Percentiles rank a stretch among this genome's conserved stretches.
phyloP scores from a whole-genome alignment of 352 stramenopile species.

The Phytophthora hibernalis region DNA sequence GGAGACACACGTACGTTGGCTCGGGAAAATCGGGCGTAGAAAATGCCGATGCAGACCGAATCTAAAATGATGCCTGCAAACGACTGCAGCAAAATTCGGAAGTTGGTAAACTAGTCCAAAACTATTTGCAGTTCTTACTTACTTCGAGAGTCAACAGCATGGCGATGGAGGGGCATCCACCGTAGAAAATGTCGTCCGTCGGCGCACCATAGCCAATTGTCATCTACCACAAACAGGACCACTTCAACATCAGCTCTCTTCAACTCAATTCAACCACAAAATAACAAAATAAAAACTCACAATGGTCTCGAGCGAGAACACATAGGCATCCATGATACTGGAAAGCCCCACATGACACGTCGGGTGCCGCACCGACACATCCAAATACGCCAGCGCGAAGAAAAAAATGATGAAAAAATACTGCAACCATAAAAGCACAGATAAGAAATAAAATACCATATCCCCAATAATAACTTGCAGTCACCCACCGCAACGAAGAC shows the following conservation, averaged over 20 bases:
- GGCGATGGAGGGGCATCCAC: slow-evolving; percentile 81
- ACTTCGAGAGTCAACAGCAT: slow-evolving; percentile 82
- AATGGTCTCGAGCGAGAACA: slow-evolving; percentile 90
- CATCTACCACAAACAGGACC: slow-evolving; percentile 54
- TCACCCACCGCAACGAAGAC: slow-evolving; percentile 75
- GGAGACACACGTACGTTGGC: slow-evolving; percentile 61
- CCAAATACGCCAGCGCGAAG: slow-evolving; percentile 79
- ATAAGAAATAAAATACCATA: not conserved
- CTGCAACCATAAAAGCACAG: slow-evolving; percentile 35
- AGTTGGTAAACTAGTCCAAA: slow-evolving; percentile 1
- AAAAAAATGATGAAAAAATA: slow-evolving; percentile 86
- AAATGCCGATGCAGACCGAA: slow-evolving; percentile 89
- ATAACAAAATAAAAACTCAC: slow-evolving; percentile 47
- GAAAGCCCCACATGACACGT: slow-evolving; percentile 79
- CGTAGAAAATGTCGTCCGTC: slow-evolving; percentile 91
- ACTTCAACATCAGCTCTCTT: slow-evolving; percentile 1
- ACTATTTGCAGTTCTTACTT: not conserved
- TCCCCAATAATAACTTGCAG: not conserved
- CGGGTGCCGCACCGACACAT: slow-evolving; percentile 65
- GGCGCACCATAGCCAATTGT: slow-evolving; percentile 88
- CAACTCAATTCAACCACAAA: not conserved
- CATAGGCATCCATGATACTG: slow-evolving; percentile 84
- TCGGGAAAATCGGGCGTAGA: slow-evolving; percentile 83
- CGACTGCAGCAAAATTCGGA: slow-evolving; percentile 48
- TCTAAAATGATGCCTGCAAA: slow-evolving; percentile 88